These are phyloP conservation scores for Cyclotella distinguenda DNA, from an alignment of 108 stramenopile species.

Conservation along the genomic window DNA sequence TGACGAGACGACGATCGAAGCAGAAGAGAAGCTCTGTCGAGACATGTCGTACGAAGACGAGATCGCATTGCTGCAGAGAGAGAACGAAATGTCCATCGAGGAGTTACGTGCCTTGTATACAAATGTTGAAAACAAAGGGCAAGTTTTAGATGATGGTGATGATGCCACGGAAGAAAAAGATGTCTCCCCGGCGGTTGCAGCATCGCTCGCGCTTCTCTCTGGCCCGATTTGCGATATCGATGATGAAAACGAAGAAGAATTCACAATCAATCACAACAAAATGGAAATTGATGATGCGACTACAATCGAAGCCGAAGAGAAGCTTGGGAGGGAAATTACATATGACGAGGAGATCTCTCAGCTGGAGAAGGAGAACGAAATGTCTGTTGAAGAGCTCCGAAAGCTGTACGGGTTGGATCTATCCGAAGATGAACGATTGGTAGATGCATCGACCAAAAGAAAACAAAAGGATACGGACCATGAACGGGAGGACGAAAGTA, in stretches of 20 bases:
- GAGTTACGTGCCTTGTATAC: constrained; percentile 67
- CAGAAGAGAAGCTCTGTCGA: constrained; percentile 56
- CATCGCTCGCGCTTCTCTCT: constrained; percentile 4
- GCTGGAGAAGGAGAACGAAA: constrained; percentile 68
- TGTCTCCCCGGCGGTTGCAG: neutral
- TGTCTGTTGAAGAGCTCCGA: constrained; percentile 74
- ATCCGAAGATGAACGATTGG: constrained; percentile 11
- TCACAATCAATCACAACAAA: constrained; percentile 27
- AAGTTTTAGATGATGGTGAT: neutral
- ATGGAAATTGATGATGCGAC: constrained; percentile 69
- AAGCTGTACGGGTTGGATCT: constrained; percentile 51
- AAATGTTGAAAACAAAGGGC: neutral
- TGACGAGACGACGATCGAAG: constrained; percentile 71
- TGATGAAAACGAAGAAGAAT: constrained; percentile 45
- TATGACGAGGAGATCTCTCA: constrained; percentile 66
- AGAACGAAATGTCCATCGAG: constrained; percentile 60
- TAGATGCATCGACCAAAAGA: constrained; percentile 18
- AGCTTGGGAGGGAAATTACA: constrained; percentile 65
- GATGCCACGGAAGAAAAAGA: constrained; percentile 7
- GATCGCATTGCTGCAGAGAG: constrained; percentile 53
- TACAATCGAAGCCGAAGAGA: constrained; percentile 74
- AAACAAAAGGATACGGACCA: constrained; percentile 16
- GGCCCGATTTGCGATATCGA: constrained; percentile 4
- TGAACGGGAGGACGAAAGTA: constrained; percentile 10
- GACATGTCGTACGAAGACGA: constrained; percentile 59